Percentiles rank a stretch among this genome's conserved stretches.
These are phyloP conservation scores for Xylaria venustula DNA, from an alignment of 495 filamentous ascomycete species.

Conservation along the genomic window DNA sequence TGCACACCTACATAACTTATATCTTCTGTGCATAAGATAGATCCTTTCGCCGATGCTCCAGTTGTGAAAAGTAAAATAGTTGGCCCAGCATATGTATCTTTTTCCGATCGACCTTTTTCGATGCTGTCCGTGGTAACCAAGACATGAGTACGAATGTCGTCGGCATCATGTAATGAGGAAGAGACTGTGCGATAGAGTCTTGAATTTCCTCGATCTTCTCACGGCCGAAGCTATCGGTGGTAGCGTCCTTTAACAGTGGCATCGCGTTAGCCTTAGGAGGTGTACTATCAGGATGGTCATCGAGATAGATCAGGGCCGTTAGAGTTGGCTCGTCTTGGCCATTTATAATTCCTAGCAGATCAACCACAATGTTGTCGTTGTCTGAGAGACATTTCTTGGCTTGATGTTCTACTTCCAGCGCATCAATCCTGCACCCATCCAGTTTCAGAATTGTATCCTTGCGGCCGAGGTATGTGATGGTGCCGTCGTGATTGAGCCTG, in stretches of 20 bases:
- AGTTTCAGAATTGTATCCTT: constrained; percentile 20
- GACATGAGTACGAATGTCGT: constrained; percentile 8
- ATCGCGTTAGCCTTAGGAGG: neutral
- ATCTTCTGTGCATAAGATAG: constrained; percentile 8
- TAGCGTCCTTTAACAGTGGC: constrained; percentile 4
- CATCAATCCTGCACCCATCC: neutral
- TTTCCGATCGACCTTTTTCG: constrained; percentile 6
- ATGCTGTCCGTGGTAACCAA: neutral
- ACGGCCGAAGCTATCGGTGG: neutral
- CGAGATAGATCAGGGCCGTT: constrained; percentile 7
- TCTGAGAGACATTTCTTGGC: constrained; percentile 7
- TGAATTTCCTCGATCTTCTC: neutral
- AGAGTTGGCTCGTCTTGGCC: constrained; percentile 9
- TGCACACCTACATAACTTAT: neutral
- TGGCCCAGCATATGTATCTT: constrained; percentile 10
- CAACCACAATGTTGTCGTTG: constrained; percentile 5
- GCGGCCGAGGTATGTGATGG: constrained; percentile 43
- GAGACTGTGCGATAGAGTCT: constrained; percentile 1
- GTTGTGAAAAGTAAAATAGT: constrained; percentile 4
- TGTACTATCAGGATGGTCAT: constrained; percentile 6
- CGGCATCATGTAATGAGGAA: constrained; percentile 9
- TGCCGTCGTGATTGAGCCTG: constrained; percentile 40
- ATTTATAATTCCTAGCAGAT: constrained; percentile 3
- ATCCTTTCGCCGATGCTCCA: constrained; percentile 7
- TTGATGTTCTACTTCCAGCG: constrained; percentile 5